Percentiles rank a stretch among this genome's conserved stretches.
phyloP scores from a whole-genome alignment of 2,329 filamentous ascomycete genomes.

The Penicillium capsulatum region DNA sequence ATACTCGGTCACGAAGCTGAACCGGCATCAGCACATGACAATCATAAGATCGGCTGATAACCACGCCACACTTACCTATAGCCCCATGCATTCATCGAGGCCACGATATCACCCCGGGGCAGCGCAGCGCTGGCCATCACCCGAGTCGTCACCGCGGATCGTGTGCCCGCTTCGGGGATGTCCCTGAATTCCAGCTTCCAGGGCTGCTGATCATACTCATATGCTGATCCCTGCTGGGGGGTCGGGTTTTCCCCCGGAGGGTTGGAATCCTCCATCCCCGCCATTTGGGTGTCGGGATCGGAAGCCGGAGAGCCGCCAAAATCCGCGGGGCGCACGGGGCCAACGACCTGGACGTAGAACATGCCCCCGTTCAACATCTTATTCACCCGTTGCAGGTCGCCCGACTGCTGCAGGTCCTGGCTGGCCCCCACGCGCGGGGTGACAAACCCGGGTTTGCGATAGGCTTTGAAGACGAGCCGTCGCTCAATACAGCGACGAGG shows the following conservation, averaged over 20 bases:
- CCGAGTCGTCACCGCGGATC: conserved; percentile 52
- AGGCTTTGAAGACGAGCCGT: conserved; percentile 56
- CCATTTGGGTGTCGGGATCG: conserved; percentile 25
- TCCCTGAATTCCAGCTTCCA: conserved; percentile 49
- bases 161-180: conserved; percentile 50
- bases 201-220: conserved; percentile 36
- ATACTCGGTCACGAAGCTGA: conserved; percentile 56
- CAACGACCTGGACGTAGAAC: conserved; percentile 53
- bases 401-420: conserved; percentile 41
- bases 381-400: conserved; percentile 44
- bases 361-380: conserved; percentile 49
- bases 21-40: conserved; percentile 9
- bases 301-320: conserved; percentile 26
- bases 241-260: neutral
- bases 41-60: conserved; percentile 12
- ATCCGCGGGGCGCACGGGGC: conserved; percentile 38
- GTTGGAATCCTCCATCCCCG: conserved; percentile 23
- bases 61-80: conserved; percentile 46
- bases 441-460: conserved; percentile 43
- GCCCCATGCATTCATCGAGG: conserved; percentile 50
- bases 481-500: conserved; percentile 53
- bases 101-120: conserved; percentile 47
- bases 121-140: conserved; percentile 49
- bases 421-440: conserved; percentile 41
- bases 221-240: conserved; percentile 10